A percentile compares a stretch with the other conserved stretches of the same genome.
These are phyloP conservation scores for Solanum clarkiae DNA, from an alignment of 257 asterid genomes.

Conservation along the genomic window DNA sequence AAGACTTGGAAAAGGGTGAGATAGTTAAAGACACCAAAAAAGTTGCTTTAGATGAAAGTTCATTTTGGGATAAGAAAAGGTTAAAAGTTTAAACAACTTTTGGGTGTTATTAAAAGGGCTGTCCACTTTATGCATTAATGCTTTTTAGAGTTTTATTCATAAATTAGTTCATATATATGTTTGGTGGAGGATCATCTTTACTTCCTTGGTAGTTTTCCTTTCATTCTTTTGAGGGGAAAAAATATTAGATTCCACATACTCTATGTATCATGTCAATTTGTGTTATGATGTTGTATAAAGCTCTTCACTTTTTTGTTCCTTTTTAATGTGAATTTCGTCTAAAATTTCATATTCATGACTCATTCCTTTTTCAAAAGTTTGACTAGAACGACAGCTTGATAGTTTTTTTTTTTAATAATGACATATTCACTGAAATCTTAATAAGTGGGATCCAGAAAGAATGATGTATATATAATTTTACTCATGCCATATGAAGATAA, in stretches of 20 bases:
- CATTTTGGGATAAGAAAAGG: conserved; percentile 10
- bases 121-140: conserved; percentile 76
- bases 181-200: conserved; percentile 25
- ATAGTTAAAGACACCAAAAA: background rate
- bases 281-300: background rate
- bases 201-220: background rate
- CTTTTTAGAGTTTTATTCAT: background rate
- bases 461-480: too few relatives aligned
- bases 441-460: too few relatives aligned
- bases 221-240: background rate
- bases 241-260: background rate
- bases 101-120: conserved; percentile 80
- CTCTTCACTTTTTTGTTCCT: fast-evolving
- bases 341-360: background rate
- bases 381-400: too few relatives aligned
- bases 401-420: too few relatives aligned
- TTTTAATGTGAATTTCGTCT: background rate
- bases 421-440: too few relatives aligned
- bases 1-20: background rate
- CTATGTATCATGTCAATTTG: background rate
- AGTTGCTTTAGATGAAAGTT: conserved; percentile 46
- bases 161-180: background rate
- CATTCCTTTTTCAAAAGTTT: too few relatives aligned
- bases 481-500: too few relatives aligned
- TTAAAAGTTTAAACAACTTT: conserved; percentile 37